Evolutionary conservation across 1,284 basidiomycete species (phyloP).

Genomic region (Microbotryum silenes-acaulis): DNA sequence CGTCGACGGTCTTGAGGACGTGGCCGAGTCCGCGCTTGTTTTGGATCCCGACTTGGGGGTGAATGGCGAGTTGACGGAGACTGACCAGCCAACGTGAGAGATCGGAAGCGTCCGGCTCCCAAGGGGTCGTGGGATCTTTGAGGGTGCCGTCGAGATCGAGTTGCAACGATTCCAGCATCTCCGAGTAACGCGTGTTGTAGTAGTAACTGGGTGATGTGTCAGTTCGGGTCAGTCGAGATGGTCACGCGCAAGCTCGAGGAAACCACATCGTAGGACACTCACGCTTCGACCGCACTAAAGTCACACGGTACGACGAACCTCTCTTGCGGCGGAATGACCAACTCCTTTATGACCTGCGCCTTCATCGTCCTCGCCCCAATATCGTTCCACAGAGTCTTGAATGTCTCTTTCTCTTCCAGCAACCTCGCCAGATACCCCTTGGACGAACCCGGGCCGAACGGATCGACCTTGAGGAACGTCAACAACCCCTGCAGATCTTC

Average conservation of each 20-base stretch:
- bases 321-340: conserved; percentile 27
- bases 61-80: conserved; percentile 20
- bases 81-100: conserved; percentile 11
- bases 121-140: background rate
- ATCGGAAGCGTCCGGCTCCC: conserved; percentile 7
- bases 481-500: conserved; percentile 31
- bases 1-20: conserved; percentile 30
- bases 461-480: conserved; percentile 28
- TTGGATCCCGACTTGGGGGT: conserved; percentile 19
- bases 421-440: conserved; percentile 13
- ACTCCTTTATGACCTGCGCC: conserved; percentile 28
- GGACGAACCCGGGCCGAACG: conserved; percentile 9
- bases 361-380: conserved; percentile 33
- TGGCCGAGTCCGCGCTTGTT: conserved; percentile 14
- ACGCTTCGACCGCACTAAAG: conserved; percentile 29
- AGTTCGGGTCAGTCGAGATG: background rate
- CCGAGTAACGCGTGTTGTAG: conserved; percentile 24
- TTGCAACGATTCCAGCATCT: conserved; percentile 25
- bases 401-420: conserved; percentile 21
- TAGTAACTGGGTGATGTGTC: conserved; percentile 6
- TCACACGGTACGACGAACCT: conserved; percentile 32
- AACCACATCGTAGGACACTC: background rate
- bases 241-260: too few species aligned
- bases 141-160: conserved; percentile 20
- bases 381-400: conserved; percentile 21